phyloP scores from a whole-genome alignment of 2,329 filamentous ascomycete species.

The Fusarium succisae region DNA sequence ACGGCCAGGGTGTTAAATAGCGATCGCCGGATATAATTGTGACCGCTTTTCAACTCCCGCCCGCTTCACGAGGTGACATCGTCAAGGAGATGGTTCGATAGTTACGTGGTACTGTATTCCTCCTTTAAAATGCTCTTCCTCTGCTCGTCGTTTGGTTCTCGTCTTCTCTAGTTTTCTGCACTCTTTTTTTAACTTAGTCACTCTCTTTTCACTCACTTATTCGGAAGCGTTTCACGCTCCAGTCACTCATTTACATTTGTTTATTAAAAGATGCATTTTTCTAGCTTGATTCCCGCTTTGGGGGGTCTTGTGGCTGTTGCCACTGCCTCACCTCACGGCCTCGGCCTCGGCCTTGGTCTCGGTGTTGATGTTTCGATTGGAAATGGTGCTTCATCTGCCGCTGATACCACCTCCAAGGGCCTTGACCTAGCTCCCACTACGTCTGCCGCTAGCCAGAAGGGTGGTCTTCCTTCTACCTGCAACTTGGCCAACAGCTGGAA shows the following conservation, averaged over 20 bases:
- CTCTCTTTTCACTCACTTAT: slow-evolving; percentile 19
- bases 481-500: slow-evolving; percentile 27
- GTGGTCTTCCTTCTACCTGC: background rate
- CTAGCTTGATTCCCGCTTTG: slow-evolving; percentile 23
- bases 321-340: slow-evolving; percentile 31
- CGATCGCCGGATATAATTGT: slow-evolving; percentile 26
- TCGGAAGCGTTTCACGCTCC: slow-evolving; percentile 25
- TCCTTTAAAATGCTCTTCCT: slow-evolving; percentile 2
- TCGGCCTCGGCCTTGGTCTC: slow-evolving; percentile 6
- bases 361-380: background rate
- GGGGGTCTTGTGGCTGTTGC: slow-evolving; percentile 31
- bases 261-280: slow-evolving; percentile 22
- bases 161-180: slow-evolving; percentile 8
- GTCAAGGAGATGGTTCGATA: slow-evolving; percentile 1
- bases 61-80: background rate
- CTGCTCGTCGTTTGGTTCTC: background rate
- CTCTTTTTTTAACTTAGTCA: slow-evolving; percentile 27
- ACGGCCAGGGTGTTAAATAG: slow-evolving; percentile 16
- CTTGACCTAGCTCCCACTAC: background rate
- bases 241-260: slow-evolving; percentile 36
- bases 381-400: background rate
- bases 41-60: background rate
- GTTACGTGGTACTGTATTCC: background rate
- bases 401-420: background rate
- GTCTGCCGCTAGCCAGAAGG: background rate